Evolutionary conservation across 352 stramenopile species (phyloP), one percentile per base, ranked within the genome.

Genomic region (Phytopythium cucurbitacearum): DNA sequence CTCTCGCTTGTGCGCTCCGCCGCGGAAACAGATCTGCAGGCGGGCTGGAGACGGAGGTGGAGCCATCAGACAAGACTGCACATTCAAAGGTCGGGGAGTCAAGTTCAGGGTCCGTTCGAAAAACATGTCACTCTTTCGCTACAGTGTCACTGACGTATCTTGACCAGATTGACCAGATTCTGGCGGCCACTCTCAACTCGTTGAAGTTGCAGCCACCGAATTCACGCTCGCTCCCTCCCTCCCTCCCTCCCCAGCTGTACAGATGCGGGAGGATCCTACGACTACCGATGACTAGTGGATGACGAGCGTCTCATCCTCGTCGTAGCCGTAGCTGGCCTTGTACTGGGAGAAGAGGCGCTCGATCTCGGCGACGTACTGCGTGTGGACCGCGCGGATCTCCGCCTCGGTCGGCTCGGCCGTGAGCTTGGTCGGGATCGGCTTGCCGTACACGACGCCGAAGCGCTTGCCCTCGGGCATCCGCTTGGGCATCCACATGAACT

Each of bases 361-460:
- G 37, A 92, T 62, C 53, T 87, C 75, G 6, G 65, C 57, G 35
- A 89, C 69, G 57, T 89, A 93, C 40, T 70, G 44, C 16, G 66
- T 51, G 50, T 93, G 82, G 28, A 89, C 48, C 1, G 58, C 58
- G 15, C 62, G 51, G 21, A 89, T 57, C 40, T 93, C 68, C 13
- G 87, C 72, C 36, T 90, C 76, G 0, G 56, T 85, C n/a, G 83
- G 83, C 52, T 85, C 70, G 5, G 59, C 68, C 0, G 65, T 85
- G 33, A 78, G 62, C 51, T 65, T 64, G 15, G 81, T 75, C 5
- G 67, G 40, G 51, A 93, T 84, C 1, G 83, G 74, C 45, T 81
- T 86, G 58, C 82, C 82, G 53, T 89, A 90, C 2, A 90, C 81
- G 7, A 92, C 73, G 3, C 79, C 82, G 52, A 89, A 89, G 11